These are phyloP conservation scores for Macrolepiota albuminosa DNA, from an alignment of 768 basidiomycete species.

Conservation along the genomic window DNA sequence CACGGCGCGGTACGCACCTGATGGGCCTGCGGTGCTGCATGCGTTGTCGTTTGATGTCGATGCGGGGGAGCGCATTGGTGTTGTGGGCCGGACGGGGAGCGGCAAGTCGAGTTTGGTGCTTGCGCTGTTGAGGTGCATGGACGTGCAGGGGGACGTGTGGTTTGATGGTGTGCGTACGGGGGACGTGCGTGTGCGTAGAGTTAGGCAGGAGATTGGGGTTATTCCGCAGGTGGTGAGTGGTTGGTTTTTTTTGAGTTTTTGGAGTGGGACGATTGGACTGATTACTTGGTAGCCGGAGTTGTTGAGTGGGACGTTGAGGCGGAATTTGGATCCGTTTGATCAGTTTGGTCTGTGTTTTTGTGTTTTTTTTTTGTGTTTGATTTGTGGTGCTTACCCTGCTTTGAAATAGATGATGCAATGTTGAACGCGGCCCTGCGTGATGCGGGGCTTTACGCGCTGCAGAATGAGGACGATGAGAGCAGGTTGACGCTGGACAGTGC, in stretches of 20 bases:
- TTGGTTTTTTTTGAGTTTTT: too few relatives aligned
- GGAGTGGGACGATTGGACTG: too few relatives aligned
- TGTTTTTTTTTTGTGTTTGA: not conserved
- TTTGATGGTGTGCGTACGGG: slow-evolving; percentile 48
- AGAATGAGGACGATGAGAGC: slow-evolving; percentile 39
- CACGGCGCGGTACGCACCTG: slow-evolving; percentile 47
- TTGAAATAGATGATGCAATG: slow-evolving; percentile 30
- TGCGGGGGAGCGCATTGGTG: slow-evolving; percentile 52
- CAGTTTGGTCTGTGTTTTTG: slow-evolving; percentile 30
- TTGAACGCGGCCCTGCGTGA: slow-evolving; percentile 33
- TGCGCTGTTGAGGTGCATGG: slow-evolving; percentile 49
- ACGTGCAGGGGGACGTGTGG: slow-evolving; percentile 46
- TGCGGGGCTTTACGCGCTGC: slow-evolving; percentile 35
- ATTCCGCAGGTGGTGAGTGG: slow-evolving; percentile 42
- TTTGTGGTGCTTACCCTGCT: too few relatives aligned
- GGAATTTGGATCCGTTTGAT: slow-evolving; percentile 62
- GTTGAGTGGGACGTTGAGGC: slow-evolving; percentile 54
- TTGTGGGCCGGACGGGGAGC: slow-evolving; percentile 21
- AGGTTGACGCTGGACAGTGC: slow-evolving; percentile 39
- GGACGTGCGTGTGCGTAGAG: slow-evolving; percentile 44
- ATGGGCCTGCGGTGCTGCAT: slow-evolving; percentile 18
- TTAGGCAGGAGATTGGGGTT: slow-evolving; percentile 53
- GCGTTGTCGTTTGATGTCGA: slow-evolving; percentile 43
- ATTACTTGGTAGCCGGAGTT: slow-evolving; percentile 33
- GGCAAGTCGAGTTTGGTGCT: slow-evolving; percentile 46